Base-by-base conservation (phyloP, 75 land plant species). In the Azolla pinnata region DNA sequence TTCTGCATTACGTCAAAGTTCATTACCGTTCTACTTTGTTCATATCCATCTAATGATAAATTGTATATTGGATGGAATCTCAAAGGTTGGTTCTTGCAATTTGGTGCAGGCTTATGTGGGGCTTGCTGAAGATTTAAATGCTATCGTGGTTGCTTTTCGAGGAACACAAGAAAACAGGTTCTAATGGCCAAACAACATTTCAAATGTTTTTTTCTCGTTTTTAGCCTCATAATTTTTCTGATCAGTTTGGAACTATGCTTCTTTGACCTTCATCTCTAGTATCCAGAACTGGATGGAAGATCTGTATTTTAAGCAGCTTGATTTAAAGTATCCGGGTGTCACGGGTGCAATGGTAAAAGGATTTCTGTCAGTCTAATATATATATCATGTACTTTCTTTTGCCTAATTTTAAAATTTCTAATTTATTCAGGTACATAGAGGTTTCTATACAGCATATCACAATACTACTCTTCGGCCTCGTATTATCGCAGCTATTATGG, bases 151-250 rank as follows among this genome's bases (percentile, higher is more conserved):
- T 65, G 96, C 96, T 29, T 93, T 93, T 58, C 77, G 98, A 65
- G 98, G 98, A 18, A 93, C 98, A 30, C 98, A 89, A 57, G 90
- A 89, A 64, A 73, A 65, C 69, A 93, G 98, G 96, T 82, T 64
- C 24, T 29, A 56, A 25, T 56, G n/a, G 7, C n/a, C 29, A 25
- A 17, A 56, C 17, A 28, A 5, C 8, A 56, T n/a, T 50, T 7
- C 25, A 50, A 7, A 50, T 7, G 4, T 8, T 19, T 24, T n/a
- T 8, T 8, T 4, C 4, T 7, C 18, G 19, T 7, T n/a, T n/a
- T n/a, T n/a, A n/a, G n/a, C n/a, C n/a, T n/a, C n/a, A n/a, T n/a
- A 17, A 8, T 12, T 17, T 52, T 52, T 52, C 21, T 17, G 54
- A 8, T 8, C 10, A 52, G 19, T 12, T 21, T 12, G 18, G 8